Conservation (phyloP, 768 basidiomycete genomes). For the Pleurotus citrinopileatus region DNA sequence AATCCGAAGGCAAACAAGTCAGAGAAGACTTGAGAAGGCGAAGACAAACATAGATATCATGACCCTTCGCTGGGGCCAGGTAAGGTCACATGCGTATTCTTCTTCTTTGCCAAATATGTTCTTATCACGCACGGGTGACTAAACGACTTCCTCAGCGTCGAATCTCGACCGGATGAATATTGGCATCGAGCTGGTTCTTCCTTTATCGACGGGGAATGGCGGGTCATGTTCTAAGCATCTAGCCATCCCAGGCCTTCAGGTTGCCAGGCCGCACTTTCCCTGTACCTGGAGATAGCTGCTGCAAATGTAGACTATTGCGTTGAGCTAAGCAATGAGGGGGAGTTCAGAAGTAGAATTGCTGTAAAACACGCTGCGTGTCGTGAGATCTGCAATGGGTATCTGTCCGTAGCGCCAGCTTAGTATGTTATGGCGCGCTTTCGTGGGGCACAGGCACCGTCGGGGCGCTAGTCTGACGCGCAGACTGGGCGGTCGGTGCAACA, state of each 20-base stretch:
- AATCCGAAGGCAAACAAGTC: background rate
- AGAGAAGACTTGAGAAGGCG: background rate
- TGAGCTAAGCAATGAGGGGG: background rate
- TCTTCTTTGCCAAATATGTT: background rate
- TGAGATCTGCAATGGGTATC: constrained; percentile 1
- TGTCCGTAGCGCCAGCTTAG: background rate
- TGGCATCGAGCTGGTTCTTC: background rate
- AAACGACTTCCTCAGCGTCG: background rate
- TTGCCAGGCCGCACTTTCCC: constrained; percentile 1
- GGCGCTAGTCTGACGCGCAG: constrained; percentile 4
- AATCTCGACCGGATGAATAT: background rate
- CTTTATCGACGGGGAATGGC: too few relatives aligned
- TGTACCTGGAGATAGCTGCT: background rate
- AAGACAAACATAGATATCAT: background rate
- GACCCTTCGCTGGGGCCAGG: too few relatives aligned
- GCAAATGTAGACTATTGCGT: background rate
- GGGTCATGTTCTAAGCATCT: background rate
- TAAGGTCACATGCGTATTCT: background rate
- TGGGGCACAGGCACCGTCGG: background rate
- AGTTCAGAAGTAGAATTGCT: background rate
- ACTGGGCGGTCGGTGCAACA: constrained; percentile 1
- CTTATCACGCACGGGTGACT: background rate
- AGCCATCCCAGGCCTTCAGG: background rate
- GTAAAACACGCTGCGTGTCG: background rate
- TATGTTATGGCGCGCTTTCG: background rate